Evolutionary conservation across 2,329 filamentous ascomycete species (phyloP).

Genomic region (Pyrenophora tritici-repentis): DNA sequence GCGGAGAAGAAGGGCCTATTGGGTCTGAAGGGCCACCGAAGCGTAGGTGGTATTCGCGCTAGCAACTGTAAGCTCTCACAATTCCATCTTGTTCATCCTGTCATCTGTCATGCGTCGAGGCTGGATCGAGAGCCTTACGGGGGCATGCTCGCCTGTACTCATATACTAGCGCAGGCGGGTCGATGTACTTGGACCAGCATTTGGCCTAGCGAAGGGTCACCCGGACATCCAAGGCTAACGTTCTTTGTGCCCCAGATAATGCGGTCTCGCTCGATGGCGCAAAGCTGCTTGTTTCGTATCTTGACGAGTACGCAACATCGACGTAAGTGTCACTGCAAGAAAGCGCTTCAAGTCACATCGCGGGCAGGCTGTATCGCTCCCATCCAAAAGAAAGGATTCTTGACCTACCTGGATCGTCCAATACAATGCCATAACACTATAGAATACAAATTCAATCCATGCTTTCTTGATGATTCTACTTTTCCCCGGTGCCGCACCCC

Average conservation of each 20-base stretch:
- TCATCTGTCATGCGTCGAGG: constrained; percentile 10
- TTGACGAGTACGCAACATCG: constrained; percentile 62
- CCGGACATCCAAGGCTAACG: constrained; percentile 19
- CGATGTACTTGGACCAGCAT: constrained; percentile 5
- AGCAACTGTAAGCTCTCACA: constrained; percentile 66
- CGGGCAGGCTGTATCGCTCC: background rate
- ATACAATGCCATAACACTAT: constrained; percentile 31
- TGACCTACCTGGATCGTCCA: constrained; percentile 23
- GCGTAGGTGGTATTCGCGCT: constrained; percentile 81
- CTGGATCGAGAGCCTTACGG: background rate
- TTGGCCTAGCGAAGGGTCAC: constrained; percentile 4
- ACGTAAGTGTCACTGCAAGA: constrained; percentile 26
- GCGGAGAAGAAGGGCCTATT: constrained; percentile 70
- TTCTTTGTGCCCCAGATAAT: constrained; percentile 62
- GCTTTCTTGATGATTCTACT: constrained; percentile 9
- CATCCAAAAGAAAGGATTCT: background rate
- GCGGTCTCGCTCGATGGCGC: constrained; percentile 71
- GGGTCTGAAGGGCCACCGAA: constrained; percentile 87
- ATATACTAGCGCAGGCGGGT: constrained; percentile 1
- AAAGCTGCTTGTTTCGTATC: constrained; percentile 69
- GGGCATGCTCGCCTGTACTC: constrained; percentile 21
- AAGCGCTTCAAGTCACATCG: background rate
- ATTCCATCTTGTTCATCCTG: constrained; percentile 4
- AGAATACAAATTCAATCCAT: constrained; percentile 22
- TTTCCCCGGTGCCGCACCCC: constrained; percentile 5